A percentile compares a stretch with the other conserved stretches of the same genome.
Evolutionary conservation across 768 basidiomycete genomes (phyloP).

Genomic region (Pleurotus citrinopileatus): DNA sequence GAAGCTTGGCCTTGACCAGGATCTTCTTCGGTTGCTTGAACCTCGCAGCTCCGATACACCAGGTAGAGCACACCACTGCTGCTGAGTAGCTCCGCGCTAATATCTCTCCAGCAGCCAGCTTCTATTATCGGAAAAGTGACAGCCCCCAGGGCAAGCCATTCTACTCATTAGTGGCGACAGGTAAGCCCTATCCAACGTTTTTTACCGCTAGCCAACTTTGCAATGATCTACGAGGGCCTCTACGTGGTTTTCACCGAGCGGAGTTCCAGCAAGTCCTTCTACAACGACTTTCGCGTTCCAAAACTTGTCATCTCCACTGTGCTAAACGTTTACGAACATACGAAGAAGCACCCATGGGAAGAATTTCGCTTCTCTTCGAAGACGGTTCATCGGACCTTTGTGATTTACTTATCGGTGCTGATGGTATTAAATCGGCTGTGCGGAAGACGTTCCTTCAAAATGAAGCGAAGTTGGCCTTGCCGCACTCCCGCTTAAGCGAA

Average conservation of each 20-base stretch:
- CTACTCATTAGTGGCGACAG: conserved; percentile 53
- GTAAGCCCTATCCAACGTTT: conserved; percentile 27
- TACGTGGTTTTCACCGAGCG: conserved; percentile 59
- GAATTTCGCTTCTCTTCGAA: conserved; percentile 52
- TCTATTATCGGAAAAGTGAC: conserved; percentile 63
- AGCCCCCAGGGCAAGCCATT: conserved; percentile 45
- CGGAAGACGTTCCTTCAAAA: conserved; percentile 36
- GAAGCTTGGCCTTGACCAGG: conserved; percentile 44
- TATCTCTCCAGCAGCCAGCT: conserved; percentile 38
- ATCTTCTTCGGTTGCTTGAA: conserved; percentile 37
- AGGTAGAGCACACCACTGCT: conserved; percentile 24
- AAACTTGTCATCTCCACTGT: conserved; percentile 44
- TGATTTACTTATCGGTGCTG: conserved; percentile 70
- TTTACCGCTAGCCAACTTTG: conserved; percentile 12
- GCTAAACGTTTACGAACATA: conserved; percentile 62
- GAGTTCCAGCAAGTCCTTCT: conserved; percentile 65
- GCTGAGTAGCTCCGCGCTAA: conserved; percentile 6
- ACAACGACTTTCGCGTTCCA: conserved; percentile 34
- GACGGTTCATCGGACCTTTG: conserved; percentile 60
- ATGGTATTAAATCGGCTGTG: conserved; percentile 61
- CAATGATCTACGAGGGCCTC: conserved; percentile 6
- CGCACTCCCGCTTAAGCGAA: conserved; percentile 31
- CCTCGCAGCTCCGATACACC: conserved; percentile 31
- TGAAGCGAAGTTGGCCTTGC: conserved; percentile 31
- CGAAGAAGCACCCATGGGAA: conserved; percentile 36